Evolutionary conservation across 1,284 basidiomycete species (phyloP).

Genomic region (Ganoderma meredithae): DNA sequence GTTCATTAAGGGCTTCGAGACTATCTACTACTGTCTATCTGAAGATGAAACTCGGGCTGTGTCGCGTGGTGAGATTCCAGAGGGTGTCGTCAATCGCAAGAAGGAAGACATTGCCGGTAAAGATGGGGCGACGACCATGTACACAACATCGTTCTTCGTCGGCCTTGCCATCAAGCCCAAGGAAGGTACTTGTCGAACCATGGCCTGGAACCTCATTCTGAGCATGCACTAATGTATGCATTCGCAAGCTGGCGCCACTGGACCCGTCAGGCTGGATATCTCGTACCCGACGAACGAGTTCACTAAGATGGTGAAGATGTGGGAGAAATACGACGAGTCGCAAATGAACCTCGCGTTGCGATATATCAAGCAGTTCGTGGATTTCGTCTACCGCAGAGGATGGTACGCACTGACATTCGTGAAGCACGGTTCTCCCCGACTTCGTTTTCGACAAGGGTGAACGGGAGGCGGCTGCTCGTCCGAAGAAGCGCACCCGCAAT

Average conservation of each 20-base stretch:
- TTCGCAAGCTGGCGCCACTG: slow-evolving; percentile 65
- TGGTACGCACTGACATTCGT: slow-evolving; percentile 26
- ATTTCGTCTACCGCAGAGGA: slow-evolving; percentile 6
- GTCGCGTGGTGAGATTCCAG: slow-evolving; percentile 87
- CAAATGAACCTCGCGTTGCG: slow-evolving; percentile 95
- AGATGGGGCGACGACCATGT: slow-evolving; percentile 80
- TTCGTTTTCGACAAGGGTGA: slow-evolving; percentile 85
- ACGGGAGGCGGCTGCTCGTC: slow-evolving; percentile 43
- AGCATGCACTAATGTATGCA: slow-evolving; percentile 23
- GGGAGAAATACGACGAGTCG: slow-evolving; percentile 94
- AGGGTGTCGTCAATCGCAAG: slow-evolving; percentile 74
- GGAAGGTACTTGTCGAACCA: slow-evolving; percentile 62
- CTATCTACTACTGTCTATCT: slow-evolving; percentile 85
- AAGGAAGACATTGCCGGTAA: slow-evolving; percentile 83
- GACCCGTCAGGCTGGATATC: slow-evolving; percentile 89
- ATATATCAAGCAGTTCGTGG: slow-evolving; percentile 88
- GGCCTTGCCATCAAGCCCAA: slow-evolving; percentile 94
- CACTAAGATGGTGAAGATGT: slow-evolving; percentile 91
- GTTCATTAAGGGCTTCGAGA: slow-evolving; percentile 93
- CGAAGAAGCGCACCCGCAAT: slow-evolving; percentile 28
- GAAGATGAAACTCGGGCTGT: slow-evolving; percentile 89
- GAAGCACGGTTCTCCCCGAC: slow-evolving; percentile 78
- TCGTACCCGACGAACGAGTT: slow-evolving; percentile 98
- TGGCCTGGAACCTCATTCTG: slow-evolving; percentile 27
- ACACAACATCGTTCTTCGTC: slow-evolving; percentile 96